Evolutionary conservation across 345 rosid genomes (phyloP).

Genomic region (Sisymbrium irio): DNA sequence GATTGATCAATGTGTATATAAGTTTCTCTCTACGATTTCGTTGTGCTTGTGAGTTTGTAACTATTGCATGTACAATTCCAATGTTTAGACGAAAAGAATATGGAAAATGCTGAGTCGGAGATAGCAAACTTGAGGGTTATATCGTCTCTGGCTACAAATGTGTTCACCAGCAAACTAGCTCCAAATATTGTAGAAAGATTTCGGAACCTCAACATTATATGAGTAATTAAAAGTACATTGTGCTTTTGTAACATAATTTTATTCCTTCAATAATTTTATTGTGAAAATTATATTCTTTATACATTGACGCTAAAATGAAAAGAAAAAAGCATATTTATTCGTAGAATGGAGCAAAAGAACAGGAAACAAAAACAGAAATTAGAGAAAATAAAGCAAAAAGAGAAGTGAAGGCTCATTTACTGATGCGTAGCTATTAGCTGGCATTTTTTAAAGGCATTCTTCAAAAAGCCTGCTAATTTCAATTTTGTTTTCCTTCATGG

Average conservation of each 20-base stretch:
- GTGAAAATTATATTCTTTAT: background rate
- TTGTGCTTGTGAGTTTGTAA: too few species aligned
- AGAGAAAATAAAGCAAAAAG: conserved; percentile 11
- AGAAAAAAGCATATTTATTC: background rate
- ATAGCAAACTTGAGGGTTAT: background rate
- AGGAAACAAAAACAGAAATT: background rate
- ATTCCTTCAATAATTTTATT: background rate
- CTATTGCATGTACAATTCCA: too few species aligned
- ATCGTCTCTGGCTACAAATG: background rate
- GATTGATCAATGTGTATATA: too few species aligned
- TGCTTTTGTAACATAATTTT: background rate
- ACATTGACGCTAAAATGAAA: background rate
- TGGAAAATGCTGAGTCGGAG: background rate
- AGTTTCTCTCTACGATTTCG: too few species aligned
- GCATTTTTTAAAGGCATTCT: background rate
- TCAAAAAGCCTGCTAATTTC: conserved; percentile 1
- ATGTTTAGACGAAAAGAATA: too few species aligned
- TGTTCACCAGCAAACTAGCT: background rate
- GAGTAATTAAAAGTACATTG: background rate
- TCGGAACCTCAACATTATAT: background rate
- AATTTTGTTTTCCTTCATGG: background rate
- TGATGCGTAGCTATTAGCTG: conserved; percentile 13
- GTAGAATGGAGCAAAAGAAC: conserved; percentile 2
- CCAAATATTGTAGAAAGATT: background rate
- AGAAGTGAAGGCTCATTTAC: conserved; percentile 28